Evolutionary conservation across 768 basidiomycete species (phyloP).

Genomic region (Pisolithus marmoratus): DNA sequence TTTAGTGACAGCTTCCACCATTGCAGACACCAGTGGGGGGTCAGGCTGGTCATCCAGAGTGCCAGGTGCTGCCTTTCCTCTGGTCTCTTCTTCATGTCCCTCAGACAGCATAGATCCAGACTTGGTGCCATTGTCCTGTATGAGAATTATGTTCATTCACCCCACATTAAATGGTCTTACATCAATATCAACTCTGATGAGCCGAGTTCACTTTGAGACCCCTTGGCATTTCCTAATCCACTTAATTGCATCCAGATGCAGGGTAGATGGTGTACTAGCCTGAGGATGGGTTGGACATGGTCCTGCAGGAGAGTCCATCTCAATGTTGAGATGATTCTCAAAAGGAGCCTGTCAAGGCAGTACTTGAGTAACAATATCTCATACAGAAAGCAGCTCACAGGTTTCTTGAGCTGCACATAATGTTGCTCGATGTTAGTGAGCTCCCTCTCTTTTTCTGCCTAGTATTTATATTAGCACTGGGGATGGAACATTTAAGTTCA

Average conservation of each 20-base stretch:
- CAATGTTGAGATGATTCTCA: background rate
- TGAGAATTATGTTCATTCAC: background rate
- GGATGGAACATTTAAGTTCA: background rate
- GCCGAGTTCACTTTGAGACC: background rate
- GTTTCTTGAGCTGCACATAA: background rate
- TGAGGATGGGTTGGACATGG: background rate
- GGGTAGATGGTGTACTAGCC: background rate
- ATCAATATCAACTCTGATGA: background rate
- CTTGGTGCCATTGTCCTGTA: background rate
- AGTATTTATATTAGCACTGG: background rate
- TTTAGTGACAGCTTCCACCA: too few relatives aligned
- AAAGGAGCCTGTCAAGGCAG: background rate
- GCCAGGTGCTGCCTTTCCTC: too few relatives aligned
- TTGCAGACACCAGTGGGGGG: too few relatives aligned
- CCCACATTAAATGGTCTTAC: background rate
- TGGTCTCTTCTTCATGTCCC: too few relatives aligned
- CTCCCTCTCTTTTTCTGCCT: slow-evolving; percentile 6
- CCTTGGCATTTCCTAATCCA: background rate
- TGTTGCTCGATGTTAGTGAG: slow-evolving; percentile 8
- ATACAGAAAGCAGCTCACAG: too few relatives aligned
- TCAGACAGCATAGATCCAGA: background rate
- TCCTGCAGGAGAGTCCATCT: background rate
- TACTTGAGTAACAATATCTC: background rate
- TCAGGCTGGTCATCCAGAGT: too few relatives aligned
- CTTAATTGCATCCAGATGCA: slow-evolving; percentile 2